Conservation (phyloP, 2,329 filamentous ascomycete species). For the Lecanicillium sp. region DNA sequence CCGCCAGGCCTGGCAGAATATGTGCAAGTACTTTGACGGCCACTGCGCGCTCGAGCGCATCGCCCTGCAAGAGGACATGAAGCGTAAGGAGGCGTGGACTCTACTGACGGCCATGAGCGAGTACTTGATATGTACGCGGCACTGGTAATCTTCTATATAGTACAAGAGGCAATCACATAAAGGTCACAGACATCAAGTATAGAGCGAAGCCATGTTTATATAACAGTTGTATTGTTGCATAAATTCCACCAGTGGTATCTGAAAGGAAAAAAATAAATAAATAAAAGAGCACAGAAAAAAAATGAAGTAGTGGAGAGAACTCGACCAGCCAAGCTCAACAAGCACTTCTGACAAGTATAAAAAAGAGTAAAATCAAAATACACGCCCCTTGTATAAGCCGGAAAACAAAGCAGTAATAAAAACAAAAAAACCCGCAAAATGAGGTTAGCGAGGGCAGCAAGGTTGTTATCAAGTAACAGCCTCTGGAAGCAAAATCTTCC, state of each 20-base stretch:
- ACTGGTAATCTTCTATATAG: conserved; percentile 56
- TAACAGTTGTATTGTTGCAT: background rate
- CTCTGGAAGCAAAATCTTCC: background rate
- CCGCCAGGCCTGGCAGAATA: conserved; percentile 60
- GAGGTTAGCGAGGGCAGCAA: background rate
- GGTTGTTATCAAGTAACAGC: background rate
- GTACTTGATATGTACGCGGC: conserved; percentile 57
- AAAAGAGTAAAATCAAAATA: no score
- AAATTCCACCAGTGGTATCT: conserved; percentile 10
- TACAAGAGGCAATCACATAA: conserved; percentile 11
- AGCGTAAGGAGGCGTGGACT: conserved; percentile 72
- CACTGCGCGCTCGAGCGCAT: conserved; percentile 79
- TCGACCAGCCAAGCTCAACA: no score
- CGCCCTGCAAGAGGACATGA: conserved; percentile 75
- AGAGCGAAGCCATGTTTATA: no score
- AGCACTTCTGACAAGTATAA: no score
- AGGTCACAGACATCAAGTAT: no score
- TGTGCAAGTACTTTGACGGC: conserved; percentile 86
- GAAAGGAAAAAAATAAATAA: conserved; percentile 8
- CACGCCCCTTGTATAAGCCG: background rate
- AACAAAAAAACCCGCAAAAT: conserved; percentile 13
- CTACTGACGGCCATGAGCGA: conserved; percentile 59
- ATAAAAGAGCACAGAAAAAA: conserved; percentile 7
- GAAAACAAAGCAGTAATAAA: background rate
- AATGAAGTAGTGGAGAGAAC: conserved; percentile 1